Conservation (phyloP, 2,329 filamentous ascomycete genomes). For the Pezizomycotina sp. region DNA sequence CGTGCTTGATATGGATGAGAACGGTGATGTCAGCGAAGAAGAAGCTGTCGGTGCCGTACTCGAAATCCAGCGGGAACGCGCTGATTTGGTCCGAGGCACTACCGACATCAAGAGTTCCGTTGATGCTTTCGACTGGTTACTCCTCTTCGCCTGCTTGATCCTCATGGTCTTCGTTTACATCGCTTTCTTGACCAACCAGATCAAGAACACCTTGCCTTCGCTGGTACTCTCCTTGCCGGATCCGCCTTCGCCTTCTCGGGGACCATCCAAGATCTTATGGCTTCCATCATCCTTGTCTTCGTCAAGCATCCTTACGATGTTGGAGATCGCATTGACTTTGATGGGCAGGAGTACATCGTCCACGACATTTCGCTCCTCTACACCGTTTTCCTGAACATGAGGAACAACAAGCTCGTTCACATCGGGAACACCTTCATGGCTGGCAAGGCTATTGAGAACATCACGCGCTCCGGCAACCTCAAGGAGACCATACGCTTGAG, state of each 20-base stretch:
- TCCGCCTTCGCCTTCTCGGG: conserved; percentile 25
- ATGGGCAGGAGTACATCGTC: conserved; percentile 21
- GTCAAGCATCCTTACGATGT: conserved; percentile 27
- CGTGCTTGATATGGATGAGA: conserved; percentile 67
- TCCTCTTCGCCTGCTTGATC: conserved; percentile 25
- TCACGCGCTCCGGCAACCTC: conserved; percentile 28
- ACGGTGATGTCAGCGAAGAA: conserved; percentile 85
- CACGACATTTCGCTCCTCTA: conserved; percentile 23
- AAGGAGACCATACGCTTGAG: conserved; percentile 27
- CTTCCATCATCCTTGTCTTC: conserved; percentile 25
- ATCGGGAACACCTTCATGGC: conserved; percentile 29
- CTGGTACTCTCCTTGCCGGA: conserved; percentile 11
- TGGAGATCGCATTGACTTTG: conserved; percentile 28
- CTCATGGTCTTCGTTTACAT: conserved; percentile 27
- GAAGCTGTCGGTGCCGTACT: conserved; percentile 83
- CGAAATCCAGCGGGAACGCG: conserved; percentile 69
- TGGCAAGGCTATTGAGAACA: conserved; percentile 29
- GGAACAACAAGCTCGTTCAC: conserved; percentile 16
- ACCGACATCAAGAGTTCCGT: conserved; percentile 28
- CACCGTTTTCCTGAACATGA: conserved; percentile 20
- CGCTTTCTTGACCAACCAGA: conserved; percentile 22
- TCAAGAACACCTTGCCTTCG: conserved; percentile 23
- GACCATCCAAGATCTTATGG: conserved; percentile 24
- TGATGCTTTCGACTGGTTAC: conserved; percentile 27
- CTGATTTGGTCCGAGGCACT: conserved; percentile 43